Evolutionary conservation across 768 basidiomycete genomes (phyloP).

Genomic region (Collybiopsis luxurians): DNA sequence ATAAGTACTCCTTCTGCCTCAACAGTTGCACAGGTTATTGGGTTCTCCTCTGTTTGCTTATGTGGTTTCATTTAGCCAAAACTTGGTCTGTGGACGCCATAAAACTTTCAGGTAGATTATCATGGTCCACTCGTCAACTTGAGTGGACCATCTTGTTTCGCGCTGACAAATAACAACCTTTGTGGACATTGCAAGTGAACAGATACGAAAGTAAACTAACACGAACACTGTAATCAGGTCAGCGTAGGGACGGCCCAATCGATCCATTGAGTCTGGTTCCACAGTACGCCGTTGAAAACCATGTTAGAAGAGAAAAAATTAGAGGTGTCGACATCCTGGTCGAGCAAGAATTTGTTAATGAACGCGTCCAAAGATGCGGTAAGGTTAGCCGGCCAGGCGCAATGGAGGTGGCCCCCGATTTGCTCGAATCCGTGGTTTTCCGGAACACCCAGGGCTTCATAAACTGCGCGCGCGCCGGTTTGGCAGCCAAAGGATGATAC

Average conservation of each 20-base stretch:
- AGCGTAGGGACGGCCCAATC: constrained; percentile 1
- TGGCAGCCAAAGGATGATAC: constrained; percentile 48
- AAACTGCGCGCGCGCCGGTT: constrained; percentile 48
- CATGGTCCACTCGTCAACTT: too few relatives aligned
- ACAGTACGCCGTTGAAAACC: constrained; percentile 1
- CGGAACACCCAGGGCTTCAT: constrained; percentile 44
- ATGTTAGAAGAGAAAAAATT: constrained; percentile 21
- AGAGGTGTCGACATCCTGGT: constrained; percentile 45
- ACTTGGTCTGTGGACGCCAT: too few relatives aligned
- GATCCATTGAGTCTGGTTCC: neutral
- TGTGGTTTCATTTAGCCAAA: too few relatives aligned
- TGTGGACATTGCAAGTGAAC: too few relatives aligned
- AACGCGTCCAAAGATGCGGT: constrained; percentile 48
- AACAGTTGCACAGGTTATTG: too few relatives aligned
- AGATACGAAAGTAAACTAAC: too few relatives aligned
- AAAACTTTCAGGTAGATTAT: too few relatives aligned
- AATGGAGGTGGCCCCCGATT: constrained; percentile 53
- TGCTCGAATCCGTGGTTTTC: constrained; percentile 52
- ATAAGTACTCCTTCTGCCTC: too few relatives aligned
- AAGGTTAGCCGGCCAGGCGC: constrained; percentile 48
- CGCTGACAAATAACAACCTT: too few relatives aligned
- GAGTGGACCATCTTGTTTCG: too few relatives aligned
- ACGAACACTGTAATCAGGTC: too few relatives aligned
- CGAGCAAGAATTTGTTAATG: constrained; percentile 53
- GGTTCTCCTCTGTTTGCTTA: too few relatives aligned